These are phyloP conservation scores for Fusarium camptoceras DNA, from an alignment of 2,329 filamentous ascomycete species.

Conservation along the genomic window DNA sequence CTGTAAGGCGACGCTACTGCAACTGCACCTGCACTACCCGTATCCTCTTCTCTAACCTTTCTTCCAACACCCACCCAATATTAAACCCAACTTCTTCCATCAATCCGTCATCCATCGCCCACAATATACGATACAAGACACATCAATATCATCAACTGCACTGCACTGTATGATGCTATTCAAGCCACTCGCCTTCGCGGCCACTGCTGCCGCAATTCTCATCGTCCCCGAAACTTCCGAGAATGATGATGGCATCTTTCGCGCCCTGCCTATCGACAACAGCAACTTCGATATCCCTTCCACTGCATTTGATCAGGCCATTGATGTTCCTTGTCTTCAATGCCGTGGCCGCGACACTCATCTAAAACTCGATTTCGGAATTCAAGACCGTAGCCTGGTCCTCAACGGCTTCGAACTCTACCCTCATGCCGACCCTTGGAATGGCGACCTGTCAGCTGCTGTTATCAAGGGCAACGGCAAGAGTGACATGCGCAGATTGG, in stretches of 20 bases:
- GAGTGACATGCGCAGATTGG: conserved; percentile 56
- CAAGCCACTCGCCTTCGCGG: conserved; percentile 50
- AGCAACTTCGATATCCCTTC: conserved; percentile 54
- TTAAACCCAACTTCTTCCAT: background rate
- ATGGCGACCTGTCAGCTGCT: conserved; percentile 58
- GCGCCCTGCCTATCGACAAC: conserved; percentile 53
- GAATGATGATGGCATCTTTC: conserved; percentile 57
- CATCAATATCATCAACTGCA: background rate
- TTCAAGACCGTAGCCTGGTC: conserved; percentile 62
- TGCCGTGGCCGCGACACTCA: conserved; percentile 62
- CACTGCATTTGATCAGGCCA: conserved; percentile 50
- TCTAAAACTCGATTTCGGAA: conserved; percentile 65
- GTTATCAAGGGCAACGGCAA: conserved; percentile 57
- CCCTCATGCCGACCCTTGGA: conserved; percentile 61
- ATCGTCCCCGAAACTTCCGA: conserved; percentile 63
- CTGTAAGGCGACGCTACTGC: conserved; percentile 22
- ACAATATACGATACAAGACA: background rate
- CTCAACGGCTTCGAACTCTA: conserved; percentile 73
- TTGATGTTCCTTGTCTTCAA: conserved; percentile 65
- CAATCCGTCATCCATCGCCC: background rate
- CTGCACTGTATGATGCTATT: conserved; percentile 48
- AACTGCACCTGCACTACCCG: conserved; percentile 9
- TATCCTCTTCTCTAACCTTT: conserved; percentile 3
- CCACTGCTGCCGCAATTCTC: conserved; percentile 61
- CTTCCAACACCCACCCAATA: conserved; percentile 2